phyloP scores from a whole-genome alignment of 129 eudicot genomes.

The Pittosporum tobira region DNA sequence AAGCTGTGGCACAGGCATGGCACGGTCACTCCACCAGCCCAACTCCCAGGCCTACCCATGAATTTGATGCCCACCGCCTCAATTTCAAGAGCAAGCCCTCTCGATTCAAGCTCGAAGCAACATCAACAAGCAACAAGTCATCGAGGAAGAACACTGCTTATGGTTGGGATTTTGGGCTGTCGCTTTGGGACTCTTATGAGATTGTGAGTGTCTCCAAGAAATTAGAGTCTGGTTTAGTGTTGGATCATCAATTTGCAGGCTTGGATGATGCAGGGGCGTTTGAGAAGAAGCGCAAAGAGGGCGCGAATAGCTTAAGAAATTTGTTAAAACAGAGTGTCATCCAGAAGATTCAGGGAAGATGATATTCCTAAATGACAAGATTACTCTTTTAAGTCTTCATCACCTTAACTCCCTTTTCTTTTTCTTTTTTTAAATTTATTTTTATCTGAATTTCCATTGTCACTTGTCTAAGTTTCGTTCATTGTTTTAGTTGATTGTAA shows the following conservation, averaged over 20 bases:
- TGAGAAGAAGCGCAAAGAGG: conserved; percentile 28
- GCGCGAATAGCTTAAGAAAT: conserved; percentile 39
- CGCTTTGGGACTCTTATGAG: conserved; percentile 52
- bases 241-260: conserved; percentile 19
- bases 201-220: conserved; percentile 35
- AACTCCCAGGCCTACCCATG: conserved; percentile 10
- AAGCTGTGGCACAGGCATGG: conserved; percentile 66
- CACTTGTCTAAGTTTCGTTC: neutral
- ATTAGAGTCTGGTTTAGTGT: conserved; percentile 29
- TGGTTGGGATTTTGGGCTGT: conserved; percentile 36
- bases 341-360: conserved; percentile 28
- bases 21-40: conserved; percentile 24
- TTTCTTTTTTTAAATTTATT: too few species aligned
- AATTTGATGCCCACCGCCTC: conserved; percentile 30
- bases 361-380: conserved; percentile 6
- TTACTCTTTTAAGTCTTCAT: too few species aligned
- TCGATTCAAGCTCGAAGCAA: conserved; percentile 43
- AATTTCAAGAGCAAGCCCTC: conserved; percentile 31
- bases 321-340: conserved; percentile 27
- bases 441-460: neutral
- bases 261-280: conserved; percentile 1
- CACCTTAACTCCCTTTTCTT: too few species aligned
- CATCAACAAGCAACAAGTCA: conserved; percentile 17
- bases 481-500: too few species aligned
- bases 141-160: neutral